A percentile compares a stretch with the other conserved stretches of the same genome.
These are phyloP conservation scores for Anaeromyces robustus DNA, from an alignment of 192 early-diverging fungal genomes.

Conservation along the genomic window DNA sequence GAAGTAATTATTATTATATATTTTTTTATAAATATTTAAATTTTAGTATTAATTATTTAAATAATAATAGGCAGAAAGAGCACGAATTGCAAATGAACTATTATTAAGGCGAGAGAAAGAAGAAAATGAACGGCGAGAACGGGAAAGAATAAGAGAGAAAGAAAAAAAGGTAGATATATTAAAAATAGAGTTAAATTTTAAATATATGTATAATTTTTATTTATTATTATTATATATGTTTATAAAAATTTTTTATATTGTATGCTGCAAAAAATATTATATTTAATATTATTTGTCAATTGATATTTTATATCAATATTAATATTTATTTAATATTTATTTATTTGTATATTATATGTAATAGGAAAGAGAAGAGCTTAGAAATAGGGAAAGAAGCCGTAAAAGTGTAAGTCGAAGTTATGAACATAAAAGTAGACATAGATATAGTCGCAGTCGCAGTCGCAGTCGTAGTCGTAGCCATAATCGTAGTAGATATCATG, in stretches of 20 bases:
- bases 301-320: no score
- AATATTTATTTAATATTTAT: no score
- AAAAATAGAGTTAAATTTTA: no score
- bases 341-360: no score
- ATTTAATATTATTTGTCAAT: no score
- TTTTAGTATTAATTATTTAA: not conserved
- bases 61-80: constrained; percentile 5
- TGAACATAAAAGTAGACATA: not conserved
- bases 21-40: not conserved
- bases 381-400: not conserved
- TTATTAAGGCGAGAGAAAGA: constrained; percentile 2
- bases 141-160: not conserved
- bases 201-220: no score
- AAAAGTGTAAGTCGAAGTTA: not conserved
- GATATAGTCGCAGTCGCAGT: not conserved
- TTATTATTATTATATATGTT: no score
- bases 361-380: not conserved
- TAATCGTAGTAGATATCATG: constrained; percentile 12
- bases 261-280: no score
- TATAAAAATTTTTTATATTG: no score
- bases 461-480: not conserved
- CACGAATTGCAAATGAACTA: not conserved
- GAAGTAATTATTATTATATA: constrained; percentile 21
- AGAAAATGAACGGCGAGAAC: constrained; percentile 8
- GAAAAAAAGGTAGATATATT: not conserved